phyloP scores from a whole-genome alignment of 306 rosid genomes.

The Alnus glutinosa region DNA sequence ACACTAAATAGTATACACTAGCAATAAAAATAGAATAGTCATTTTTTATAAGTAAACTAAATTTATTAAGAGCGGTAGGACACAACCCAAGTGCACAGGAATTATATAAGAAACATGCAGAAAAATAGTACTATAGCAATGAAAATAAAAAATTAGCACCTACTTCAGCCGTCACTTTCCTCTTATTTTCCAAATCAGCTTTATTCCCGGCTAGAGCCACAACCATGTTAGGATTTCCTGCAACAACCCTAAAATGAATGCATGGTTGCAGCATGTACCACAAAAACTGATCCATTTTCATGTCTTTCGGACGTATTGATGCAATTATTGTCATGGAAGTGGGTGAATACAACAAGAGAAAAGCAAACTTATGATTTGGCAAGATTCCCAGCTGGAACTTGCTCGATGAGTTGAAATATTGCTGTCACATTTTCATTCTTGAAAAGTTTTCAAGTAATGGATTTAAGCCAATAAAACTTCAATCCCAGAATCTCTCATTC shows the following conservation, averaged over 20 bases:
- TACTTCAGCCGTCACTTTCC: slow-evolving; percentile 59
- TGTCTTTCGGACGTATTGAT: not conserved
- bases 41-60: not conserved
- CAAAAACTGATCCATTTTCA: not conserved
- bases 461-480: no score
- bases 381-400: no score
- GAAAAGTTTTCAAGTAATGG: no score
- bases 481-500: no score
- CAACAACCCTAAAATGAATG: slow-evolving; percentile 23
- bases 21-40: not conserved
- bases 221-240: slow-evolving; percentile 66
- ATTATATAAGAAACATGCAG: no score
- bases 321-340: not conserved
- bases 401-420: no score
- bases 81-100: no score
- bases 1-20: not conserved
- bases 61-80: no score
- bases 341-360: no score
- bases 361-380: no score
- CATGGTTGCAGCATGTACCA: slow-evolving; percentile 13
- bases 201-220: slow-evolving; percentile 65
- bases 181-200: slow-evolving; percentile 61
- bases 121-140: not conserved
- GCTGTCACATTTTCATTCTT: no score
- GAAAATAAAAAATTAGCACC: slow-evolving; percentile 20